Percentiles rank a stretch among this genome's conserved stretches.
Conservation (phyloP, 1,284 basidiomycete genomes). For the Leccinum insolens region DNA sequence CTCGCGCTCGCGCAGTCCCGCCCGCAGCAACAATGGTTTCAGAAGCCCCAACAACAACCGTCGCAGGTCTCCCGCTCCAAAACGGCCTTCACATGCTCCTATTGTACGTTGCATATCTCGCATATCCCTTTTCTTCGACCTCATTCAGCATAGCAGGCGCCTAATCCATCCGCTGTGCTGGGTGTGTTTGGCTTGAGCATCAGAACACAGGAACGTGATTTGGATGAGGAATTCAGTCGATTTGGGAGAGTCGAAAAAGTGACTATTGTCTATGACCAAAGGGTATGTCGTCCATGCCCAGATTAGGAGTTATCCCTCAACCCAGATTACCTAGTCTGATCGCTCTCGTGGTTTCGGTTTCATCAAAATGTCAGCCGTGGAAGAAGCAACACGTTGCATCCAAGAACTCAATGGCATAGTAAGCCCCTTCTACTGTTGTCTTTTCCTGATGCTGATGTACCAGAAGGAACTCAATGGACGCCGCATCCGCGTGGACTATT, state of each 20-base stretch:
- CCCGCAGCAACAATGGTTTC: slow-evolving; percentile 51
- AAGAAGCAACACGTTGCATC: slow-evolving; percentile 88
- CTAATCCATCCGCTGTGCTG: slow-evolving; percentile 86
- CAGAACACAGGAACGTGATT: slow-evolving; percentile 89
- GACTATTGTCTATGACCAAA: slow-evolving; percentile 97
- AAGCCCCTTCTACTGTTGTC: slow-evolving; percentile 36
- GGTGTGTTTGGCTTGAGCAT: slow-evolving; percentile 98
- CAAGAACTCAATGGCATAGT: slow-evolving; percentile 92
- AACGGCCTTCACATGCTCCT: slow-evolving; percentile 70
- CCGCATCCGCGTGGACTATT: slow-evolving; percentile 95
- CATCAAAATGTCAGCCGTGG: slow-evolving; percentile 87
- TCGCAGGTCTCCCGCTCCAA: slow-evolving; percentile 52
- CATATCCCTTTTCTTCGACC: slow-evolving; percentile 14
- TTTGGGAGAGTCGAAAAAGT: slow-evolving; percentile 95
- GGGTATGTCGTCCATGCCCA: slow-evolving; percentile 64
- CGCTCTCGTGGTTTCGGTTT: slow-evolving; percentile 98
- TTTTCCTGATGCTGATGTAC: slow-evolving; percentile 17
- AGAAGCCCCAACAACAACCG: slow-evolving; percentile 50
- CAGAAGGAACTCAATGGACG: slow-evolving; percentile 90
- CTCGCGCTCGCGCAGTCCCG: slow-evolving; percentile 73
- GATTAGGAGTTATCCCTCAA: slow-evolving; percentile 14
- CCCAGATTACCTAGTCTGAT: slow-evolving; percentile 66
- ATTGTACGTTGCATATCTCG: slow-evolving; percentile 53
- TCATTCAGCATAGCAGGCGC: slow-evolving; percentile 63
- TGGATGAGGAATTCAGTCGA: slow-evolving; percentile 91